A percentile compares a stretch with the other conserved stretches of the same genome.
Conservation (phyloP, 306 rosid genomes). For the Sphenostylis stenocarpa region DNA sequence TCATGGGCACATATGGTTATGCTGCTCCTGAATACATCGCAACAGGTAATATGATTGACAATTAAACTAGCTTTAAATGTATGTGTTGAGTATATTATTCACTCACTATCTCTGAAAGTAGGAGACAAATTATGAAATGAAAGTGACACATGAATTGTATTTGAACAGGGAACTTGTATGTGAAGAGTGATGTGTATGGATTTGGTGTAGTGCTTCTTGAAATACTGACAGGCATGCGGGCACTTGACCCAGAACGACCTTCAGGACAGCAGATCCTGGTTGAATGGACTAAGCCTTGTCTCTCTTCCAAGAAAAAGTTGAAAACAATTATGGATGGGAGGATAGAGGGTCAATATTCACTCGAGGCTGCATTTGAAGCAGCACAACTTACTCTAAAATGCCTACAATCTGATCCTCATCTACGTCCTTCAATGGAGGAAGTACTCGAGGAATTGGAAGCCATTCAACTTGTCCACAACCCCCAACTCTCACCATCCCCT, state of each 20-base stretch:
- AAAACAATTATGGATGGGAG: constrained; percentile 56
- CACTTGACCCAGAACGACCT: constrained; percentile 52
- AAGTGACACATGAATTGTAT: not conserved
- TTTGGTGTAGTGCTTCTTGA: constrained; percentile 88
- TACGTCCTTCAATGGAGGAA: constrained; percentile 85
- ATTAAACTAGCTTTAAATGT: not conserved
- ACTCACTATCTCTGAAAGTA: too few species aligned
- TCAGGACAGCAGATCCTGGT: constrained; percentile 60
- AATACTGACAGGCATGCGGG: constrained; percentile 64
- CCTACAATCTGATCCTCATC: constrained; percentile 54
- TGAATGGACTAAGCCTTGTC: constrained; percentile 66
- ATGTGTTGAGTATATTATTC: not conserved
- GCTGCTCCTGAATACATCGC: too few species aligned
- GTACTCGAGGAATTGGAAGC: constrained; percentile 59
- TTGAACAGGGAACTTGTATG: constrained; percentile 83
- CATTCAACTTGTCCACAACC: constrained; percentile 46
- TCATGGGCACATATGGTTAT: constrained; percentile 76
- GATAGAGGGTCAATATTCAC: constrained; percentile 77
- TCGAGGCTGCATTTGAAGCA: constrained; percentile 53
- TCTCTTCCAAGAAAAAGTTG: constrained; percentile 49
- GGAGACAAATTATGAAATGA: not conserved
- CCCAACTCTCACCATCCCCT: not conserved
- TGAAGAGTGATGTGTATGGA: constrained; percentile 89
- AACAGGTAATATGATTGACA: not conserved
- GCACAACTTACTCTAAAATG: constrained; percentile 64